These are phyloP conservation scores for Exophiala lecanii-corni DNA, from an alignment of 2,329 filamentous ascomycete species.

Conservation along the genomic window DNA sequence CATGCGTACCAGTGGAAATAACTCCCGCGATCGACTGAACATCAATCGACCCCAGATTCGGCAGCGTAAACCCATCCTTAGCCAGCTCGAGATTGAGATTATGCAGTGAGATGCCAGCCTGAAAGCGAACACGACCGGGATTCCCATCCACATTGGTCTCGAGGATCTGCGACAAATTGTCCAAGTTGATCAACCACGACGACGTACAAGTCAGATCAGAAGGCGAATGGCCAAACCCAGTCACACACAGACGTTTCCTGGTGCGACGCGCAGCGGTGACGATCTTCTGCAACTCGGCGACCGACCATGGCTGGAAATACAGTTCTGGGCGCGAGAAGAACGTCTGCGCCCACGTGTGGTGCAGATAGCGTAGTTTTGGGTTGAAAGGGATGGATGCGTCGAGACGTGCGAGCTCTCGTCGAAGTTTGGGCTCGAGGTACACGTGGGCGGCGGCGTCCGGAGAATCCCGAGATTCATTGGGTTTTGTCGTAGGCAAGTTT, in stretches of 20 bases:
- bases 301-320: slow-evolving; percentile 76
- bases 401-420: slow-evolving; percentile 54
- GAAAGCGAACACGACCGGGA: slow-evolving; percentile 65
- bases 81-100: slow-evolving; percentile 70
- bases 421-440: slow-evolving; percentile 43
- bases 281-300: slow-evolving; percentile 77
- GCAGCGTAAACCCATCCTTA: slow-evolving; percentile 72
- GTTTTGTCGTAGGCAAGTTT: slow-evolving; percentile 19
- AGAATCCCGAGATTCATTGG: slow-evolving; percentile 12
- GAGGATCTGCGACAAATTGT: slow-evolving; percentile 70
- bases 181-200: slow-evolving; percentile 90
- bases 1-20: slow-evolving; percentile 89
- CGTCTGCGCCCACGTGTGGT: slow-evolving; percentile 92
- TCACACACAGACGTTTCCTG: slow-evolving; percentile 73
- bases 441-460: slow-evolving; percentile 14
- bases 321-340: slow-evolving; percentile 87
- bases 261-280: slow-evolving; percentile 75
- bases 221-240: slow-evolving; percentile 90
- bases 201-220: slow-evolving; percentile 89
- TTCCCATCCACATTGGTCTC: slow-evolving; percentile 56
- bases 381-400: slow-evolving; percentile 69
- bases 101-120: slow-evolving; percentile 83
- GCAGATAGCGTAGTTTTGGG: slow-evolving; percentile 65
- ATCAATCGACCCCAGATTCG: slow-evolving; percentile 91
- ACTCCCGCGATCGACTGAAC: slow-evolving; percentile 89